Base-by-base conservation (phyloP, 225 moss, liverwort and hornwort species). In the Polytrichum formosum region DNA sequence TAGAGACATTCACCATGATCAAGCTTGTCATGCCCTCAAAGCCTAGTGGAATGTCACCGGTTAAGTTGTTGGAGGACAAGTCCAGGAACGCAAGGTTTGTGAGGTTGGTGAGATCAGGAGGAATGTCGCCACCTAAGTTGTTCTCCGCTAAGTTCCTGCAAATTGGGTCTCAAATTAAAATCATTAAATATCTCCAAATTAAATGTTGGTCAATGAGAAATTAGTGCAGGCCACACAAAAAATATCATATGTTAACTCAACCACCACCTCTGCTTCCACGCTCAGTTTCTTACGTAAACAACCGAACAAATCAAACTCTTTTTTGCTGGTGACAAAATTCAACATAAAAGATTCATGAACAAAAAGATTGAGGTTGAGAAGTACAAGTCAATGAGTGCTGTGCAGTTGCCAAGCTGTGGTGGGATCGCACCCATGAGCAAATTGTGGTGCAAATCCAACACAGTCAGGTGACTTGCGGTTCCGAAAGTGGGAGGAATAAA, bases 61-160 rank as follows among this genome's bases (percentile, higher is more conserved):
- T 84, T 61, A 98, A 87, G 56, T 79, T 77, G 74, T 98, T 98
- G 67, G 79, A 87, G 30, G 94, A 94, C 23, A 98, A 54, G 62
- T 98, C 98, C 60, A 98, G 76, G 53, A 78, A 65, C 54, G 83
- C 76, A 25, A 98, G 85, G 66, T 75, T 83, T 18, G 68, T 54
- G 22, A 94, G 92, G 37, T 73, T 80, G 68, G 91, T 85, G 13
- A 94, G 79, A 22, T 84, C 78, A 0, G 60, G 75, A 6, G 98
- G 98, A 72, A 98, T 92, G 8, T 73, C 35, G 5, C 94, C 94
- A 61, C 78, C 85, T 28, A 98, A 77, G 37, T 69, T 83, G 75
- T 98, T 98, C 53, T 80, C 78, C 21, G 94, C 80, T 87, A 98
- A 68, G 81, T 93, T 91, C 79, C 94, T 92, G 87, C 76, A 72